Conservation (phyloP, 1,139 yeast species). For the Kluyveromyces marxianus region DNA sequence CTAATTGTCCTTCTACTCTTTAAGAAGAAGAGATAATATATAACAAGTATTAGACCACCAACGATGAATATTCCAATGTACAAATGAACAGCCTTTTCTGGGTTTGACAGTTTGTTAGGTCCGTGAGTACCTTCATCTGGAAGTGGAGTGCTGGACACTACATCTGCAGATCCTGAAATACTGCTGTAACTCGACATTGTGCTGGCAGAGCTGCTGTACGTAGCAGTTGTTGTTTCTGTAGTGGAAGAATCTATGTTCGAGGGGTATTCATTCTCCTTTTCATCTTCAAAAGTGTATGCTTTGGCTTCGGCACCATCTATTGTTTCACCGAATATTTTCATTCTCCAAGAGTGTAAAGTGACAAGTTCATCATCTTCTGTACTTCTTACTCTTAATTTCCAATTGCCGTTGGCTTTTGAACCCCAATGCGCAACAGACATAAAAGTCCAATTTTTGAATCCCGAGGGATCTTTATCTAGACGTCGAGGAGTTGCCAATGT, state of each 20-base stretch:
- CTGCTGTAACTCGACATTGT: no score
- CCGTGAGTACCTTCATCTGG: slow-evolving; percentile 16
- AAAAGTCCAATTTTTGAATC: slow-evolving; percentile 81
- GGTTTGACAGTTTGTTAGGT: slow-evolving; percentile 16
- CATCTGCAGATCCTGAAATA: no score
- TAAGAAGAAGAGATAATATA: slow-evolving; percentile 42
- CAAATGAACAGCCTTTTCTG: slow-evolving; percentile 33
- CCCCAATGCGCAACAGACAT: slow-evolving; percentile 99
- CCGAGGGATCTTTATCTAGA: slow-evolving; percentile 47
- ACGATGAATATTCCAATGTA: slow-evolving; percentile 51
- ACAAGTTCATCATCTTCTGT: slow-evolving; percentile 38
- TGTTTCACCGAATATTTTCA: slow-evolving; percentile 77
- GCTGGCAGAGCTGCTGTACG: not conserved
- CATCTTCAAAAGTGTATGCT: slow-evolving; percentile 37
- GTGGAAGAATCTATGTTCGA: not conserved
- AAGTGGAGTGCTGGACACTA: slow-evolving; percentile 3
- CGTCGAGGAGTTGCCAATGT: slow-evolving; percentile 67
- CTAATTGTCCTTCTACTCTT: slow-evolving; percentile 47
- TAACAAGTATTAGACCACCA: slow-evolving; percentile 49
- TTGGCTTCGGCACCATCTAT: slow-evolving; percentile 55
- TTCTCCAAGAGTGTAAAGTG: slow-evolving; percentile 59
- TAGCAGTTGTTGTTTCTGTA: not conserved
- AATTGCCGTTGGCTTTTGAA: slow-evolving; percentile 71
- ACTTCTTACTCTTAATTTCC: slow-evolving; percentile 65
- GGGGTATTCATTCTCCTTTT: slow-evolving; percentile 34